Conservation (phyloP, 768 basidiomycete genomes). For the Trametopsis cervina region DNA sequence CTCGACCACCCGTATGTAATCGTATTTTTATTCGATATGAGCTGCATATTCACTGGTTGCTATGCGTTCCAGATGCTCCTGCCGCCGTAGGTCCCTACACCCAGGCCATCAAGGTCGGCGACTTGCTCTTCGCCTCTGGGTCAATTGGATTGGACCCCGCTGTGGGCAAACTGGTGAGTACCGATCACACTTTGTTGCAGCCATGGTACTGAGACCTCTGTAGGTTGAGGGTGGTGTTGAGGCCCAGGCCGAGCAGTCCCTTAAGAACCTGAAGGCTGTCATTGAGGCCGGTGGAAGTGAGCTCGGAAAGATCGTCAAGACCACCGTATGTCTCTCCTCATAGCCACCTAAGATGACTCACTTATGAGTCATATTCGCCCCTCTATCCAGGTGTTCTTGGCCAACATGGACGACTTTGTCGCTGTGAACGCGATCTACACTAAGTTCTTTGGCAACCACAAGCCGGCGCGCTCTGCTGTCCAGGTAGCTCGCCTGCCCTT, state of each 20-base stretch:
- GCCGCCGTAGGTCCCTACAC: slow-evolving; percentile 83
- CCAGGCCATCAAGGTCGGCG: slow-evolving; percentile 78
- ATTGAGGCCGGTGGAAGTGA: slow-evolving; percentile 78
- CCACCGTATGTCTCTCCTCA: slow-evolving; percentile 60
- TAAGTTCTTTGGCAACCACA: slow-evolving; percentile 82
- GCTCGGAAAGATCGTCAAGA: slow-evolving; percentile 80
- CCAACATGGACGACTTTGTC: slow-evolving; percentile 86
- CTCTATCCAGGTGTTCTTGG: slow-evolving; percentile 79
- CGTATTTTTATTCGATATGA: not conserved
- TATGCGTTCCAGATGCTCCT: slow-evolving; percentile 53
- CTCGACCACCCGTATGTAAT: slow-evolving; percentile 25
- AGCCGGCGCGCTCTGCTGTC: slow-evolving; percentile 89
- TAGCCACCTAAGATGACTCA: slow-evolving; percentile 1
- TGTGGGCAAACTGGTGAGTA: slow-evolving; percentile 56
- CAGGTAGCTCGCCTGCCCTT: slow-evolving; percentile 86
- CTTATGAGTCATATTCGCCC: slow-evolving; percentile 4
- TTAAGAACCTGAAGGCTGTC: slow-evolving; percentile 81
- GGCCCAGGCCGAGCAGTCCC: slow-evolving; percentile 74
- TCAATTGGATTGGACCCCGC: slow-evolving; percentile 78
- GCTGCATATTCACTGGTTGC: not conserved
- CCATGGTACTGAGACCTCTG: not conserved
- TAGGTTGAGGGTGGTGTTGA: slow-evolving; percentile 57
- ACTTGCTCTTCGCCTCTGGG: slow-evolving; percentile 86
- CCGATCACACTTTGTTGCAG: not conserved
- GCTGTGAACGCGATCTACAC: slow-evolving; percentile 79